These are phyloP conservation scores for Gliomastix tumulicola DNA, from an alignment of 2,329 filamentous ascomycete genomes.

Conservation along the genomic window DNA sequence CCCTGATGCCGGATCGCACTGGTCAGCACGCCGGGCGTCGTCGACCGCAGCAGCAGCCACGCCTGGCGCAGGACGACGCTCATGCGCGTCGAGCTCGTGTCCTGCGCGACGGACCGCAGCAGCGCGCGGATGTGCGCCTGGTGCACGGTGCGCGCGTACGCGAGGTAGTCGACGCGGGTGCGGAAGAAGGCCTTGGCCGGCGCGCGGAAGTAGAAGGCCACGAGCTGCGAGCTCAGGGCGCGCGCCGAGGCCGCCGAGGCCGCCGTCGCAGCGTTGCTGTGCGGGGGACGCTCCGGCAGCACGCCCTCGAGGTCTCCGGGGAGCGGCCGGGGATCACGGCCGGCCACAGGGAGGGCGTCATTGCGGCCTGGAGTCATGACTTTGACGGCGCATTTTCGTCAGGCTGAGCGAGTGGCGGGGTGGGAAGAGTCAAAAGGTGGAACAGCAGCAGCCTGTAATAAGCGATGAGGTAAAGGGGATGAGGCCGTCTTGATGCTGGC, in stretches of 20 bases:
- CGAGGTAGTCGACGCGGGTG: conserved; percentile 77
- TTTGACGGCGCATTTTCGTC: conserved; percentile 21
- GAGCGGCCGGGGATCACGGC: conserved; percentile 14
- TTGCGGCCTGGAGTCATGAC: conserved; percentile 18
- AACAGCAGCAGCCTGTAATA: too few relatives aligned
- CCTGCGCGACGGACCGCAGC: conserved; percentile 21
- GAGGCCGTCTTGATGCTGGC: neutral
- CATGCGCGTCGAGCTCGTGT: conserved; percentile 23
- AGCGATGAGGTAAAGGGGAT: too few relatives aligned
- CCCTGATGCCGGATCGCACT: conserved; percentile 63
- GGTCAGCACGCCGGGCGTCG: conserved; percentile 62
- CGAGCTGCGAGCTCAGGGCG: conserved; percentile 73
- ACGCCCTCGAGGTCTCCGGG: conserved; percentile 23
- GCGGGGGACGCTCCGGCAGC: conserved; percentile 37
- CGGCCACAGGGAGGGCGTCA: conserved; percentile 5
- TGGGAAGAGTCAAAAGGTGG: too few relatives aligned
- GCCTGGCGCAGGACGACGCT: conserved; percentile 27
- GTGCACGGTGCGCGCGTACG: conserved; percentile 48
- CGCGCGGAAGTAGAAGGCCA: conserved; percentile 87
- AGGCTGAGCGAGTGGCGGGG: neutral
- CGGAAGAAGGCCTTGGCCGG: conserved; percentile 91
- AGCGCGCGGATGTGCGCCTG: conserved; percentile 33
- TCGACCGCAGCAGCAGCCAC: conserved; percentile 49
- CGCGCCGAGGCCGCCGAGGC: conserved; percentile 82
- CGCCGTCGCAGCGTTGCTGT: conserved; percentile 55